A percentile compares a stretch with the other conserved stretches of the same genome.
Conservation (phyloP, 352 stramenopile genomes). For the Phytopythium kandeliae region DNA sequence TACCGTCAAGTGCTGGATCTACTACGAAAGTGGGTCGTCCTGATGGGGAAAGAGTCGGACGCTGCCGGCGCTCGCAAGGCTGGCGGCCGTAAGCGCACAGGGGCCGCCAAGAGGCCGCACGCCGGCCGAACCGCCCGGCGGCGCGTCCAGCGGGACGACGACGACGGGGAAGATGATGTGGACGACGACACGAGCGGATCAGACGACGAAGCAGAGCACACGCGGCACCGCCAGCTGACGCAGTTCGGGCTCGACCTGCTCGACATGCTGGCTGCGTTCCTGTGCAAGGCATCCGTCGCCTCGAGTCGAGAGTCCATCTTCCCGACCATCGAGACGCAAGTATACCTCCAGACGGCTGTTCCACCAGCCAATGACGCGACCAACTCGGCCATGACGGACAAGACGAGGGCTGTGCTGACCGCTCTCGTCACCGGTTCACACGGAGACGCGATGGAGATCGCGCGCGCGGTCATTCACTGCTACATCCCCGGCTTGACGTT, state of each 20-base stretch:
- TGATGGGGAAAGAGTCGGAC: constrained; percentile 15
- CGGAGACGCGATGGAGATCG: constrained; percentile 47
- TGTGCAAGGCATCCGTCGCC: constrained; percentile 54
- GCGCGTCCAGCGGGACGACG: constrained; percentile 12
- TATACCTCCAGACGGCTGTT: constrained; percentile 51
- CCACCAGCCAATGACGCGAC: constrained; percentile 29
- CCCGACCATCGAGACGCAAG: constrained; percentile 58
- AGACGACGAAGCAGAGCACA: constrained; percentile 16
- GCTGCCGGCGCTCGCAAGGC: constrained; percentile 4
- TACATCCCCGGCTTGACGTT: constrained; percentile 68
- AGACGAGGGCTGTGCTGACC: constrained; percentile 41
- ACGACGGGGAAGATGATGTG: constrained; percentile 22
- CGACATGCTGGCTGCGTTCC: constrained; percentile 49
- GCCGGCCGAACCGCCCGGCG: constrained; percentile 6
- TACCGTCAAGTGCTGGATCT: constrained; percentile 78
- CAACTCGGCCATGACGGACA: constrained; percentile 24
- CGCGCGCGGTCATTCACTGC: constrained; percentile 56
- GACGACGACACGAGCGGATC: constrained; percentile 14
- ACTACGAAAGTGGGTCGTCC: constrained; percentile 70
- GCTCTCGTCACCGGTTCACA: constrained; percentile 42
- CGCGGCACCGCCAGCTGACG: constrained; percentile 19
- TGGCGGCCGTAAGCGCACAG: constrained; percentile 4
- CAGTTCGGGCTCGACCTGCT: constrained; percentile 56
- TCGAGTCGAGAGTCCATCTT: constrained; percentile 69
- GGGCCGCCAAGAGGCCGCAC: constrained; percentile 9